Base-by-base conservation (phyloP, 139 green algal species). In the Ulvella scutata region DNA sequence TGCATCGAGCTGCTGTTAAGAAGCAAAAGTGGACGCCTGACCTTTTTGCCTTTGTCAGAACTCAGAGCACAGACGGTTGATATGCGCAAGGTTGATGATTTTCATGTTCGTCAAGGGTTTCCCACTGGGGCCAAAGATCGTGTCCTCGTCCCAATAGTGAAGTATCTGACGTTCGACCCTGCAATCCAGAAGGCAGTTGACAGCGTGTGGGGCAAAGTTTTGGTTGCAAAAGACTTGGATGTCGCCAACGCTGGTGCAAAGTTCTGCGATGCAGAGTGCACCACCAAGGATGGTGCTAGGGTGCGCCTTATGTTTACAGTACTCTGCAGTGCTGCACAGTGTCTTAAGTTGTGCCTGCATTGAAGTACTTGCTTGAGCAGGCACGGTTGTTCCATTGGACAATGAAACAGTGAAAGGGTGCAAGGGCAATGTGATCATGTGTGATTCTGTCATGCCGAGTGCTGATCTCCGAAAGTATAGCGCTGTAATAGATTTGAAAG, bases 11-110 rank as follows among this genome's bases (percentile, higher is more conserved):
- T 88, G 29, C 83, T 99, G 35, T 90, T 86, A 39, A 37, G 79
- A n/a, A 78, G 84, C 20, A 80, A 77, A 38, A 87, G 85, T 62
- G 95, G 95, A 1, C 84, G 95, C 10, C 85, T 95, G 6, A 97
- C 92, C 3, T 98, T 98, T 82, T 90, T 98, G 77, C 95, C 95
- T 0, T 87, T 99, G 28, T 93, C 96, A 84, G 74, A 80, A 28
- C 72, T 97, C 72, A 59, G 77, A 2, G 59, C 37, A 10, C 44
- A 33, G 29, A 23, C 26, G 4, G 73, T 31, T 4, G 38, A 72
- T 38, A 40, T 21, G 38, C 35, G 7, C 40, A 80, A 62, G 31
- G 6, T 67, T 26, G 33, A 67, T 10, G 51, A n/a, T 6, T 67
- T 67, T 23, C 20, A 67, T 67, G 51, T 9, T 3, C n/a, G 33